Percentiles rank a stretch among this genome's conserved stretches.
These are phyloP conservation scores for Xerocomus potaroensis DNA, from an alignment of 768 basidiomycete genomes.

Conservation along the genomic window DNA sequence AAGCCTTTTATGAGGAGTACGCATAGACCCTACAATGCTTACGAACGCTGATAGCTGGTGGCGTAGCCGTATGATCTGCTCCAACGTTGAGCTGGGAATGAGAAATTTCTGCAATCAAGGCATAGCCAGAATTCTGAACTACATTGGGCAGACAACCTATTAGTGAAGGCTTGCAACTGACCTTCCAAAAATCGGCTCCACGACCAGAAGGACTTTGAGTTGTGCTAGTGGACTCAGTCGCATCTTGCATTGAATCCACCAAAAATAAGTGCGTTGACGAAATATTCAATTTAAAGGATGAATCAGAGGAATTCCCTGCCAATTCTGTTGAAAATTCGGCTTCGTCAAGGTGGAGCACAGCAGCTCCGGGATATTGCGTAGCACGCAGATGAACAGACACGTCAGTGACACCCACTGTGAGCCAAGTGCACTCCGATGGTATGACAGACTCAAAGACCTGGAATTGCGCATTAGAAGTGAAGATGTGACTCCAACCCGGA, in stretches of 20 bases:
- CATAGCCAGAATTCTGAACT: conserved; percentile 59
- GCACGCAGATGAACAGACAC: conserved; percentile 61
- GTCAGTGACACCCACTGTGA: conserved; percentile 63
- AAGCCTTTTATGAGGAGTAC: background rate
- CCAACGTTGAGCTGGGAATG: conserved; percentile 45
- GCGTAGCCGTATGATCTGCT: conserved; percentile 19
- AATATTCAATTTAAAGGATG: conserved; percentile 46
- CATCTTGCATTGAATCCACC: conserved; percentile 48
- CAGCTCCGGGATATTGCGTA: conserved; percentile 54
- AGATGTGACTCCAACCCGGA: background rate
- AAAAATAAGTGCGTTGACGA: conserved; percentile 49
- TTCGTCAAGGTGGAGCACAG: conserved; percentile 64
- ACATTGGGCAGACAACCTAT: conserved; percentile 4
- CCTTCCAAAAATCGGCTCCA: conserved; percentile 65
- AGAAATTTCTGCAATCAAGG: conserved; percentile 56
- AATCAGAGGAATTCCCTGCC: conserved; percentile 58
- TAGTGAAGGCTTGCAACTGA: conserved; percentile 27
- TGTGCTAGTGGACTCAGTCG: conserved; percentile 15
- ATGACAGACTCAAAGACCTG: conserved; percentile 91
- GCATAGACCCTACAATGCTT: background rate
- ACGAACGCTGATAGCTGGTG: conserved; percentile 39
- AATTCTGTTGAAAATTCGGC: conserved; percentile 71
- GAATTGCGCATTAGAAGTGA: background rate
- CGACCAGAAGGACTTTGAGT: conserved; percentile 16
- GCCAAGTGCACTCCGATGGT: conserved; percentile 78